Conservation (phyloP, 148 eudicot species). For the Silene uniflora region DNA sequence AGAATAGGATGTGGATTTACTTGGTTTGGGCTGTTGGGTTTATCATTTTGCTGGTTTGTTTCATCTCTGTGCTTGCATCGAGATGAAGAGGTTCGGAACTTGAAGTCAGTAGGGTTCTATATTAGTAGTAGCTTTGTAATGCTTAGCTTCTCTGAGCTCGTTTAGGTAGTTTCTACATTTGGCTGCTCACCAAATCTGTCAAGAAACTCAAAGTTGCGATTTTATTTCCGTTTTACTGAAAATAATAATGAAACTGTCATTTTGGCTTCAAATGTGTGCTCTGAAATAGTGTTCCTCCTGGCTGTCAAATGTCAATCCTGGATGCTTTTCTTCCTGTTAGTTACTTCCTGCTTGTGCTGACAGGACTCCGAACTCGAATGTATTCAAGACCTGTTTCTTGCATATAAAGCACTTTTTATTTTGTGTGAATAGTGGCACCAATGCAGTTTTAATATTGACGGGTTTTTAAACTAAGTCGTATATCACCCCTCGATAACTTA, state of each 20-base stretch:
- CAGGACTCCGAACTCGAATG: background rate
- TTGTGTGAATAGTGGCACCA: too few relatives aligned
- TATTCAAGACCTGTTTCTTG: too few relatives aligned
- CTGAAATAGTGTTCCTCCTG: background rate
- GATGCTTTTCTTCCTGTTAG: background rate
- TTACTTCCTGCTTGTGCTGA: background rate
- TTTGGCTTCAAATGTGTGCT: background rate
- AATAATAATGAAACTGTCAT: background rate
- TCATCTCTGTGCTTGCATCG: slow-evolving; percentile 41
- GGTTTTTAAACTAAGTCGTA: background rate
- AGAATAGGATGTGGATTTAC: slow-evolving; percentile 34
- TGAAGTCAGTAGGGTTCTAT: background rate
- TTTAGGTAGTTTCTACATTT: background rate
- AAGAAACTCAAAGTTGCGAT: background rate
- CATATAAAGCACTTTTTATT: too few relatives aligned
- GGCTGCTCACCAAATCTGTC: slow-evolving; percentile 14
- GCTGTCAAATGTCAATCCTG: background rate
- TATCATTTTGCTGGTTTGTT: slow-evolving; percentile 50
- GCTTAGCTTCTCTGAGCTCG: too few relatives aligned
- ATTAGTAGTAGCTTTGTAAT: background rate
- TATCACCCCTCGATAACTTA: too few relatives aligned
- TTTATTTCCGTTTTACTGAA: background rate
- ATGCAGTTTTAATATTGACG: background rate
- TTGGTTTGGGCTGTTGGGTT: slow-evolving; percentile 50
- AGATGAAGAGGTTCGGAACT: slow-evolving; percentile 1